These are phyloP conservation scores for Trametes cinnabarina DNA, from an alignment of 768 basidiomycete genomes.

Conservation along the genomic window DNA sequence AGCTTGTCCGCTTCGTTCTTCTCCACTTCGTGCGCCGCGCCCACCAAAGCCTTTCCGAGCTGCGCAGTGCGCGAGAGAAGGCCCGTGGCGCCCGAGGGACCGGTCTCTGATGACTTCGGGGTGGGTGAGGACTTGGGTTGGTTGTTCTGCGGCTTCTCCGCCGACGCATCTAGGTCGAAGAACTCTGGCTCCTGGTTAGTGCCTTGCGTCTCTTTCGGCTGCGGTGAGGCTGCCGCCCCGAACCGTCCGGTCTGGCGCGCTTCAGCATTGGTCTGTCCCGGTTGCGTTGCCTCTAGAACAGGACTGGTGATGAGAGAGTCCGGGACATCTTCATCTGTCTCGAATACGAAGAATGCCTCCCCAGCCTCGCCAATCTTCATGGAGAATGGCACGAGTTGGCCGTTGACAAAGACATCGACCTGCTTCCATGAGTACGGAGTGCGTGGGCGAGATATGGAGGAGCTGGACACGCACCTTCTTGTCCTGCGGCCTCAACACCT, in stretches of 20 bases:
- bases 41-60: constrained; percentile 28
- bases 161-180: constrained; percentile 70
- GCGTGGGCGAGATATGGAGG: not conserved
- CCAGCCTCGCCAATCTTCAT: constrained; percentile 99
- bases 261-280: constrained; percentile 32
- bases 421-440: constrained; percentile 28
- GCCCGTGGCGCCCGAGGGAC: constrained; percentile 1
- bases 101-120: constrained; percentile 5
- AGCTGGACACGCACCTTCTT: constrained; percentile 65
- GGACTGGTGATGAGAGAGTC: constrained; percentile 93
- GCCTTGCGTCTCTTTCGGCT: constrained; percentile 33
- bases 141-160: not conserved
- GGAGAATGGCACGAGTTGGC: constrained; percentile 78
- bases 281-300: constrained; percentile 64
- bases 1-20: constrained; percentile 27
- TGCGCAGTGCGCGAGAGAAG: constrained; percentile 27
- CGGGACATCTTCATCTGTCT: constrained; percentile 93
- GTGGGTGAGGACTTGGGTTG: not conserved
- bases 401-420: constrained; percentile 91
- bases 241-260: constrained; percentile 38
- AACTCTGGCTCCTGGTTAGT: constrained; percentile 68
- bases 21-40: constrained; percentile 28
- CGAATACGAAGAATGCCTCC: constrained; percentile 98
- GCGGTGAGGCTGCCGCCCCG: constrained; percentile 26
- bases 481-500: constrained; percentile 89